Percentiles rank a stretch among this genome's conserved stretches.
phyloP scores from a whole-genome alignment of 129 eudicot species.

The Cynara cardunculus region DNA sequence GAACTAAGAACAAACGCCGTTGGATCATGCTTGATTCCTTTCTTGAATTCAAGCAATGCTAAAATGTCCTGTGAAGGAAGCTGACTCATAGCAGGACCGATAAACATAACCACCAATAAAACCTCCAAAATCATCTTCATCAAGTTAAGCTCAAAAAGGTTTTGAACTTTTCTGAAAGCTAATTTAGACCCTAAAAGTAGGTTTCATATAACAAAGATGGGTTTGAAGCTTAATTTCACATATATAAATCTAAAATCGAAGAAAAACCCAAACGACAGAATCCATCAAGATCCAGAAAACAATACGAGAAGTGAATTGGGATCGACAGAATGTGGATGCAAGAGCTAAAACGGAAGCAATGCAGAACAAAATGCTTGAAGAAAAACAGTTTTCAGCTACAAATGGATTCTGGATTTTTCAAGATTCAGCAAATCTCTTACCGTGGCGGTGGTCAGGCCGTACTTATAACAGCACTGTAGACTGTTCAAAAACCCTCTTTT shows the following conservation, averaged over 20 bases:
- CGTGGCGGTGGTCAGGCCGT: too few relatives aligned
- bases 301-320: too few relatives aligned
- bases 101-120: slow-evolving; percentile 35
- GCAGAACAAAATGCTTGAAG: slow-evolving; percentile 12
- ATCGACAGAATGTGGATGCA: background rate
- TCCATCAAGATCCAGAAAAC: background rate
- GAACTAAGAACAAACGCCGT: slow-evolving; percentile 81
- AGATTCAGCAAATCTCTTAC: slow-evolving; percentile 35
- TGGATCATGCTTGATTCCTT: slow-evolving; percentile 94
- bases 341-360: slow-evolving; percentile 10
- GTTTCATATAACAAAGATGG: background rate
- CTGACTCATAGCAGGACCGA: slow-evolving; percentile 53
- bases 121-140: slow-evolving; percentile 49
- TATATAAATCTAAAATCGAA: background rate
- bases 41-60: slow-evolving; percentile 84
- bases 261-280: background rate
- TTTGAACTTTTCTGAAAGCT: background rate
- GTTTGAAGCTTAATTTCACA: background rate
- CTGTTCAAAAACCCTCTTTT: slow-evolving; percentile 6
- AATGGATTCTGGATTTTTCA: slow-evolving; percentile 20
- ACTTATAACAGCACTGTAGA: slow-evolving; percentile 20
- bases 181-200: background rate
- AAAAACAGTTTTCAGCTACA: background rate
- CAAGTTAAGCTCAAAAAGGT: slow-evolving; percentile 4
- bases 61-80: slow-evolving; percentile 95